Evolutionary conservation across 2,329 filamentous ascomycete species (phyloP), one percentile per base, ranked within the genome.

Genomic region (Raffaelea ambrosiae): DNA sequence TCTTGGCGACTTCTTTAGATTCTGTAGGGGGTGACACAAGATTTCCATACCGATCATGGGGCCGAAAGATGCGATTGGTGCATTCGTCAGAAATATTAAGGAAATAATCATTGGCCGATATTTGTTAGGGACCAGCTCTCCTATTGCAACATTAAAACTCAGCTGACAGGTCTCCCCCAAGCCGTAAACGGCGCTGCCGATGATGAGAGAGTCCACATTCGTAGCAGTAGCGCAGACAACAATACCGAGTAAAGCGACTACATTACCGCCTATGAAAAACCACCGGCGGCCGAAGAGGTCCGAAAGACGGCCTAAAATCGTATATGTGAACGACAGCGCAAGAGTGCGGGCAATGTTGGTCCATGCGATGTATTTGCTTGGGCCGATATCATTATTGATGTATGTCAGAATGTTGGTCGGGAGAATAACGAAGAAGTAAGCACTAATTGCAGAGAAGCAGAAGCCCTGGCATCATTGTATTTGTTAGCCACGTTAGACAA

Each of bases 81-180:
- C 62, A 31, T 62, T 64, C 3, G 61, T 62, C 29, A 59, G 48
- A 40, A 66, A 66, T 22, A 66, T 57, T 23, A 64, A 59, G 5
- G 61, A 60, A 8, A 60, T 43, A 4, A 62, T 61, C 46, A 63
- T 53, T 11, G 61, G 58, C 9, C 67, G 61, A 47, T 68, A 66
- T 57, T 69, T 69, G 57, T 68, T 69, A 18, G 67, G 67, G 14
- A 69, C 63, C 18, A 70, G 55, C 54, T 70, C 67, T 18, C 64
- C 61, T 13, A 69, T 57, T 5, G 62, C 61, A 10, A 66, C 61
- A 39, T 65, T 63, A 52, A 63, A 67, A 33, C 59, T 63, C 40
- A 66, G 55, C 55, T 67, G 65, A 3, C 62, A 61, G 0, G 63
- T 63, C 52, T 63, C 63, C 7, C 62, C 65, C 13, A 67, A 44